These are phyloP conservation scores for Pythium pyrilobum DNA, from an alignment of 352 stramenopile genomes.

Conservation along the genomic window DNA sequence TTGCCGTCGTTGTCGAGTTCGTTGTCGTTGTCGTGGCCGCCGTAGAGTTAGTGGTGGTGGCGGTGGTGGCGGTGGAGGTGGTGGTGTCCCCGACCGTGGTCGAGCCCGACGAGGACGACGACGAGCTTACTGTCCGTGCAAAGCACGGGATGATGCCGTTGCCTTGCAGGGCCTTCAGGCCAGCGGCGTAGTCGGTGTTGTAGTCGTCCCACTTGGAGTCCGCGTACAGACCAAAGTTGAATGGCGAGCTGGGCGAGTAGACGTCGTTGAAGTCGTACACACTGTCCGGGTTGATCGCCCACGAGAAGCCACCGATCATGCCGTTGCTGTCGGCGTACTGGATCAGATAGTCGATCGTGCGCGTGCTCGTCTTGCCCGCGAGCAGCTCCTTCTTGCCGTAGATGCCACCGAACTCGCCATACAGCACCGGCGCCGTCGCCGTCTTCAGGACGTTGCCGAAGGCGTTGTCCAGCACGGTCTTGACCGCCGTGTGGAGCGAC, in stretches of 20 bases:
- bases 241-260: constrained; percentile 52
- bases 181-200: constrained; percentile 65
- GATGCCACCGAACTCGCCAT: constrained; percentile 80
- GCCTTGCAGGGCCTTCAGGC: constrained; percentile 57
- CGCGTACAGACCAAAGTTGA: constrained; percentile 72
- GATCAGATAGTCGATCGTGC: constrained; percentile 68
- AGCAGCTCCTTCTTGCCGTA: constrained; percentile 55
- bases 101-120: constrained; percentile 21
- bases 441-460: constrained; percentile 58
- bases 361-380: constrained; percentile 55
- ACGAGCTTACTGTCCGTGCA: constrained; percentile 29
- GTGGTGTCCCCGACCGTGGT: constrained; percentile 18
- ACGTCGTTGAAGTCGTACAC: constrained; percentile 74
- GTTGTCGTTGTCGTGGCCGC: constrained; percentile 12
- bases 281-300: constrained; percentile 74
- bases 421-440: constrained; percentile 54
- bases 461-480: constrained; percentile 52
- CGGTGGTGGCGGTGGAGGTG: constrained; percentile 11
- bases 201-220: constrained; percentile 57
- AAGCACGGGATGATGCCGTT: constrained; percentile 73
- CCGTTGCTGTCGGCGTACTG: constrained; percentile 54
- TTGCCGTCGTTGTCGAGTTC: constrained; percentile 11
- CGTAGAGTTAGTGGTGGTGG: constrained; percentile 12
- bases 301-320: constrained; percentile 76
- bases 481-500: constrained; percentile 48